Evolutionary conservation across 148 eudicot species (phyloP).

Genomic region (Hydrangea macrophylla): DNA sequence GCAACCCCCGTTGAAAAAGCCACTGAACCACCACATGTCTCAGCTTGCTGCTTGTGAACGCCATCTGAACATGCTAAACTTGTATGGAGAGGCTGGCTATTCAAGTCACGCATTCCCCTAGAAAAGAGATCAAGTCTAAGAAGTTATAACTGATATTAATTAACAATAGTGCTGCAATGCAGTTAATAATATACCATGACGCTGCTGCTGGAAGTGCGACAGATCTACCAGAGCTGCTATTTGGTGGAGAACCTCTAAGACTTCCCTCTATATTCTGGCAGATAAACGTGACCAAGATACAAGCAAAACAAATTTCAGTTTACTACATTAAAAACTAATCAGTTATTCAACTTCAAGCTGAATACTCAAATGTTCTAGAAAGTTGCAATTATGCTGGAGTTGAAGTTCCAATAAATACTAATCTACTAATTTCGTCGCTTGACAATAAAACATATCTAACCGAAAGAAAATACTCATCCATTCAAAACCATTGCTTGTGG

Average conservation of each 20-base stretch:
- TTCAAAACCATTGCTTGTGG: neutral
- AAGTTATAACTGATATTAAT: neutral
- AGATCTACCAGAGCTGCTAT: conserved; percentile 71
- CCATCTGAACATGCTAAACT: conserved; percentile 45
- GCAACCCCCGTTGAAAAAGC: conserved; percentile 37
- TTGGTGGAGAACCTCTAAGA: conserved; percentile 55
- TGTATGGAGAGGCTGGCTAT: conserved; percentile 36
- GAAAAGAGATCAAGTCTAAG: neutral
- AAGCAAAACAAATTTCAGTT: conserved; percentile 3
- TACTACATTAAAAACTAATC: conserved; percentile 11
- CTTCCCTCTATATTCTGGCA: conserved; percentile 48
- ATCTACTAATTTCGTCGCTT: neutral
- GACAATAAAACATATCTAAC: too few species aligned
- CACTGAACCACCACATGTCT: conserved; percentile 23
- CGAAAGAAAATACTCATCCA: too few species aligned
- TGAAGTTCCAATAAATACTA: too few species aligned
- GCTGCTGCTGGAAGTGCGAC: conserved; percentile 85
- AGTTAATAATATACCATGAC: conserved; percentile 55
- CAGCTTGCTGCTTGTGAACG: conserved; percentile 48
- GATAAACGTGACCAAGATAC: conserved; percentile 14
- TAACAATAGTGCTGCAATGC: neutral
- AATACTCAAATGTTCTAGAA: neutral
- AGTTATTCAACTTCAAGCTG: neutral
- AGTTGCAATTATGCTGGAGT: neutral
- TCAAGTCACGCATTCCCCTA: conserved; percentile 67